These are phyloP conservation scores for Verticillium nonalfalfae DNA, from an alignment of 2,329 filamentous ascomycete genomes.

Conservation along the genomic window DNA sequence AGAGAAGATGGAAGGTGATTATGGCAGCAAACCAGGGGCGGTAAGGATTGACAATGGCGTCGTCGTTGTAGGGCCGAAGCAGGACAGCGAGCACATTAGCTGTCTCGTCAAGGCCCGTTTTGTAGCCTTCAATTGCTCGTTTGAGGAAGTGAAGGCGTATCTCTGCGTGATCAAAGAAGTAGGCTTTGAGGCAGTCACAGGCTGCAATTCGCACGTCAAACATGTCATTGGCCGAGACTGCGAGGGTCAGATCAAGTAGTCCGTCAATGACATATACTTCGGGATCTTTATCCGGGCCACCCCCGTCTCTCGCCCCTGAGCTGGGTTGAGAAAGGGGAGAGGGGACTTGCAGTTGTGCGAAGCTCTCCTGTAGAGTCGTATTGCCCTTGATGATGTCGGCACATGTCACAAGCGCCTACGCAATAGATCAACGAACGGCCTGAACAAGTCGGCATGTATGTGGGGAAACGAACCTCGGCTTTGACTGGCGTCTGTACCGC, in stretches of 20 bases:
- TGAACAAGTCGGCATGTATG: neutral
- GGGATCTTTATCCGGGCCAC: slow-evolving; percentile 40
- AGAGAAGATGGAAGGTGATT: slow-evolving; percentile 78
- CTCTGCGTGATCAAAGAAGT: slow-evolving; percentile 74
- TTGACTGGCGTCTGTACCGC: slow-evolving; percentile 70
- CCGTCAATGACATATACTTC: slow-evolving; percentile 87
- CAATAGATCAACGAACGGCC: slow-evolving; percentile 2
- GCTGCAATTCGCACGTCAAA: slow-evolving; percentile 81
- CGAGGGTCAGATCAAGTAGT: slow-evolving; percentile 74
- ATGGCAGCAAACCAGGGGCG: slow-evolving; percentile 85
- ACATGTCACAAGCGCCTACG: slow-evolving; percentile 71
- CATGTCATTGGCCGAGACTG: slow-evolving; percentile 56
- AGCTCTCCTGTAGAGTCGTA: slow-evolving; percentile 72
- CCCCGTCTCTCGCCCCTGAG: slow-evolving; percentile 23
- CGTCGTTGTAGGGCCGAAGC: slow-evolving; percentile 57
- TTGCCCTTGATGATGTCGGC: slow-evolving; percentile 86
- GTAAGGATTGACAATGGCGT: slow-evolving; percentile 71
- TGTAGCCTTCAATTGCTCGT: slow-evolving; percentile 83
- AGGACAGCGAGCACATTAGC: slow-evolving; percentile 85
- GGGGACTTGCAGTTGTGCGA: slow-evolving; percentile 78
- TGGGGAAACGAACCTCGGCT: slow-evolving; percentile 55
- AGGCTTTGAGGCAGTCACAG: slow-evolving; percentile 87
- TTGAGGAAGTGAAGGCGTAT: slow-evolving; percentile 82
- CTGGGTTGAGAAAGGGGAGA: slow-evolving; percentile 43
- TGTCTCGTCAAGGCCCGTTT: slow-evolving; percentile 69